Conservation (phyloP, 148 eudicot species). For the Simmondsia chinensis region DNA sequence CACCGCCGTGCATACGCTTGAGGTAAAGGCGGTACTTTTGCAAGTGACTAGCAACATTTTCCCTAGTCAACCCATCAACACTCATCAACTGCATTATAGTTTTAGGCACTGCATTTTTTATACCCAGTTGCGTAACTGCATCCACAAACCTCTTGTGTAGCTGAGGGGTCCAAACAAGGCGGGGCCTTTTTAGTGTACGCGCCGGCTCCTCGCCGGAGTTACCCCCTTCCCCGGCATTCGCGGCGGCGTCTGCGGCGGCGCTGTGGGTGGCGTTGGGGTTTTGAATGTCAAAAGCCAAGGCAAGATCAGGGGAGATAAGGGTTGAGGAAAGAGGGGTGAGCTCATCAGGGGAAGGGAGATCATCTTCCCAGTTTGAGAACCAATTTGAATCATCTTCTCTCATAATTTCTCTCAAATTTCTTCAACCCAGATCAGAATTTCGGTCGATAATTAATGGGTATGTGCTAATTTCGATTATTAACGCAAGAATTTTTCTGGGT, state of each 20-base stretch:
- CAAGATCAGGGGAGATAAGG: slow-evolving; percentile 84
- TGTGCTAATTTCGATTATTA: too few species aligned
- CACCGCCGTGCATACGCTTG: slow-evolving; percentile 77
- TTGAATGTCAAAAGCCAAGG: slow-evolving; percentile 68
- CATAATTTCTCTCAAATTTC: slow-evolving; percentile 35
- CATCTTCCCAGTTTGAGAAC: slow-evolving; percentile 88
- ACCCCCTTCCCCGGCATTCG: too few species aligned
- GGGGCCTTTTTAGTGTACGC: slow-evolving; percentile 58
- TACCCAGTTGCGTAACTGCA: slow-evolving; percentile 72
- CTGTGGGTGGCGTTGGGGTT: too few species aligned
- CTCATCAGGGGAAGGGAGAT: slow-evolving; percentile 72
- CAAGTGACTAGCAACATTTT: slow-evolving; percentile 69
- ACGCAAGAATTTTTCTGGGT: too few species aligned
- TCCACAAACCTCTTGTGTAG: slow-evolving; percentile 75
- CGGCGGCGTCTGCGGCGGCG: too few species aligned
- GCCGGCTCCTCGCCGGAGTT: slow-evolving; percentile 54
- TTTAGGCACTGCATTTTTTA: slow-evolving; percentile 75
- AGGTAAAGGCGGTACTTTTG: slow-evolving; percentile 65
- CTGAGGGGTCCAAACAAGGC: slow-evolving; percentile 83
- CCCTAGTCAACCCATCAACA: slow-evolving; percentile 64
- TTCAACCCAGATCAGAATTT: too few species aligned
- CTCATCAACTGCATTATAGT: slow-evolving; percentile 87
- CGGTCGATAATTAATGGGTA: too few species aligned
- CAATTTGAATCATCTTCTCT: slow-evolving; percentile 79
- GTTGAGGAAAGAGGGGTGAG: slow-evolving; percentile 78